Evolutionary conservation across 306 rosid genomes (phyloP), one percentile per base, ranked within the genome.

Genomic region (Acacia confusa): DNA sequence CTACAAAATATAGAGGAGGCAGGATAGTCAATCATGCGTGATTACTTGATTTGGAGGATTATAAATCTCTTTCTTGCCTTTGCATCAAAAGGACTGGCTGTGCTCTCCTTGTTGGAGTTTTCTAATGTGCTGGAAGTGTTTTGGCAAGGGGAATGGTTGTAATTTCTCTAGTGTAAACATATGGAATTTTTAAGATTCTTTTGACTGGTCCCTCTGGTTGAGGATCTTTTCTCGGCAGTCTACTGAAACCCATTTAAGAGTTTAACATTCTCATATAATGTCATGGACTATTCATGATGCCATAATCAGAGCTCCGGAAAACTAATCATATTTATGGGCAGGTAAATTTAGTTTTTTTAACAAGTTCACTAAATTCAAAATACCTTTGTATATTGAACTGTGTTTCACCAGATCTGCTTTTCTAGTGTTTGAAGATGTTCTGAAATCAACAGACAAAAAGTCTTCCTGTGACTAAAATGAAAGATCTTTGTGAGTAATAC

Each of bases 21-120:
- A 65, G 74, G 72, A 50, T 72, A 66, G 48, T 17, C 20, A 76
- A 28, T 41, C 41, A 64, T 75, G 71, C 40, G 27, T 14, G 68
- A 61, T 70, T 66, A 43, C 43, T 41, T 50, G 57, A 50, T 16
- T 50, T 55, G 25, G 28, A 55, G 63, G 24, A 57, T 20, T 57
- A 57, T 11, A 10, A 57, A 57, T 57, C 22, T 57, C 64, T 22
- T 22, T 57, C 14, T 57, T 15, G 64, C 64, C 30, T 57, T 22
- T 13, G 13, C 27, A n/a, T n/a, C 14, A 22, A n/a, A n/a, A 47
- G 76, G 76, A 27, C 43, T 16, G 25, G 15, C 4, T 47, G 41
- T 25, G 75, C 30, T 3, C 20, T 61, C 34, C 34, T 4, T 72
- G 55, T 70, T 70, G 60, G 60, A 71, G 17, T 25, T 44, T 36